phyloP scores from a whole-genome alignment of 176 grass and related monocot genomes.

The Ensete glaucum region DNA sequence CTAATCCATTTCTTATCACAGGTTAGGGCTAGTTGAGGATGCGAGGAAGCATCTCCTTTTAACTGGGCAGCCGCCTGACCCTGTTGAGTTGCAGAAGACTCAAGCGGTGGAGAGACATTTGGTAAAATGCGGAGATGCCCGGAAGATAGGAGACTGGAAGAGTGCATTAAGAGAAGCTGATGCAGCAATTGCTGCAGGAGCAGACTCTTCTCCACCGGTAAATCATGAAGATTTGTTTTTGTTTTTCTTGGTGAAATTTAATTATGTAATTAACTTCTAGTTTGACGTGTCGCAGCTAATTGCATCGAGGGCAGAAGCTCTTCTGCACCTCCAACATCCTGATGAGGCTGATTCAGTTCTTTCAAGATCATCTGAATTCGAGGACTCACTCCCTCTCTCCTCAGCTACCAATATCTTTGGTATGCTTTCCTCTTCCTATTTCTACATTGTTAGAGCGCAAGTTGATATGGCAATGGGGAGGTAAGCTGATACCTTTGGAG shows the following conservation, averaged over 20 bases:
- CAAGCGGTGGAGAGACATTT: slow-evolving; percentile 62
- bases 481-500: slow-evolving; percentile 30
- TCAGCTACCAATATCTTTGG: slow-evolving; percentile 39
- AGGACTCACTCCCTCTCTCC: slow-evolving; percentile 32
- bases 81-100: slow-evolving; percentile 57
- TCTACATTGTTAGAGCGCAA: slow-evolving; percentile 64
- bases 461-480: slow-evolving; percentile 89
- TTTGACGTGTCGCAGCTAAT: slow-evolving; percentile 40
- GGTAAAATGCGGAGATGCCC: slow-evolving; percentile 46
- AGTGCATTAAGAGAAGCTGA: slow-evolving; percentile 74
- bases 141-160: slow-evolving; percentile 88
- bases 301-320: slow-evolving; percentile 77
- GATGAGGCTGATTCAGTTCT: slow-evolving; percentile 72
- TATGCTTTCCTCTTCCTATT: slow-evolving; percentile 61
- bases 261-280: slow-evolving; percentile 5
- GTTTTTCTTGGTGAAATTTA: neutral
- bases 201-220: slow-evolving; percentile 78
- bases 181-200: slow-evolving; percentile 60
- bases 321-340: slow-evolving; percentile 65
- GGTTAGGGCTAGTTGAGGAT: slow-evolving; percentile 60
- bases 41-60: slow-evolving; percentile 58
- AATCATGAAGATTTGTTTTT: neutral
- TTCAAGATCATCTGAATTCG: slow-evolving; percentile 42
- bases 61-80: slow-evolving; percentile 42
- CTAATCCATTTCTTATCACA: slow-evolving; percentile 23